These are phyloP conservation scores for Trichoderma citrinoviride DNA, from an alignment of 2,329 filamentous ascomycete species.

Conservation along the genomic window DNA sequence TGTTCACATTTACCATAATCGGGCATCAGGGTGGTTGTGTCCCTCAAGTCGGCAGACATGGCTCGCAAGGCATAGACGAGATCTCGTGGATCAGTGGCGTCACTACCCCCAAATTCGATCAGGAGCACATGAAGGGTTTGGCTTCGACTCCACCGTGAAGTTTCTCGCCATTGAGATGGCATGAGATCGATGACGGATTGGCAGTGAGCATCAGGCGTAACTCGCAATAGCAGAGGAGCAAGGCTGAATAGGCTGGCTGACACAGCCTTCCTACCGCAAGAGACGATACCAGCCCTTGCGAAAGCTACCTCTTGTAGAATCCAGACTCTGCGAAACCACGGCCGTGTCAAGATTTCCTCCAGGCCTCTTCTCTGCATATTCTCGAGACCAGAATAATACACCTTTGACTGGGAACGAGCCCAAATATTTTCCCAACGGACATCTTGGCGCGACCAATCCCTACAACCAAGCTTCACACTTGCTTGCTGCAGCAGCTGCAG, in stretches of 20 bases:
- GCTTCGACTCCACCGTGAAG: background rate
- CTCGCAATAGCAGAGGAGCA: background rate
- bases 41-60: background rate
- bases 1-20: background rate
- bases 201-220: background rate
- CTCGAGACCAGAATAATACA: fast-evolving
- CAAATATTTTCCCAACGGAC: background rate
- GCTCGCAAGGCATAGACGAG: background rate
- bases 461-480: background rate
- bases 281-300: background rate
- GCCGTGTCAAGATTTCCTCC: background rate
- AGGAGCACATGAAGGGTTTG: background rate
- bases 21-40: background rate
- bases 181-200: constrained; percentile 12
- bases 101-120: background rate
- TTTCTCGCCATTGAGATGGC: background rate
- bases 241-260: background rate
- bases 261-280: background rate
- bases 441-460: background rate
- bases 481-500: background rate
- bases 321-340: background rate
- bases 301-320: constrained; percentile 2
- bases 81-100: background rate
- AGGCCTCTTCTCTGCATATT: background rate
- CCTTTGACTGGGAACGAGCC: background rate